Evolutionary conservation across 2,329 filamentous ascomycete species (phyloP).

Genomic region (Colletotrichum melonis): DNA sequence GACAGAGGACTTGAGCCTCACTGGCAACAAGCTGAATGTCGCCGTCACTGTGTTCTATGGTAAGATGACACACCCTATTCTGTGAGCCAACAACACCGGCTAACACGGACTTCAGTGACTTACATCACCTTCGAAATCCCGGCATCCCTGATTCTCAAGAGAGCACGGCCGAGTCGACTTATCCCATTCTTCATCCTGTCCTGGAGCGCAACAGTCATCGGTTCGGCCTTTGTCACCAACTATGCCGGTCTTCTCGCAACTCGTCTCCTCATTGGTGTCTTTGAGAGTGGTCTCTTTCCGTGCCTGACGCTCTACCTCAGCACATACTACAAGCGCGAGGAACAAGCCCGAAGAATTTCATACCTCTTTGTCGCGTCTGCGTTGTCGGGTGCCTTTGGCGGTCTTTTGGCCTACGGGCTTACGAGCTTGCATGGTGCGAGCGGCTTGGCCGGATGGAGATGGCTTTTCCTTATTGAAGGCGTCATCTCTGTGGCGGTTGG

Average conservation of each 20-base stretch:
- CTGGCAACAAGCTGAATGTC: constrained; percentile 52
- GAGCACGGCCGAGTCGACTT: constrained; percentile 45
- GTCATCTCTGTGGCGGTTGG: constrained; percentile 56
- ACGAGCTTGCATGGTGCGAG: constrained; percentile 47
- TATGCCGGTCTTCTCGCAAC: constrained; percentile 55
- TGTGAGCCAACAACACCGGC: constrained; percentile 52
- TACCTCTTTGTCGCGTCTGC: constrained; percentile 62
- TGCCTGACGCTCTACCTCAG: constrained; percentile 53
- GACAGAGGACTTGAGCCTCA: constrained; percentile 46
- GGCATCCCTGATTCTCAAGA: constrained; percentile 46
- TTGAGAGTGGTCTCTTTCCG: constrained; percentile 61
- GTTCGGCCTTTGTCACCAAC: constrained; percentile 57
- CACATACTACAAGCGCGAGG: constrained; percentile 51
- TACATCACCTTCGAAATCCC: constrained; percentile 57
- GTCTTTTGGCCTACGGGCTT: constrained; percentile 59
- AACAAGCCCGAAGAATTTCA: constrained; percentile 45
- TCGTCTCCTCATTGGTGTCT: constrained; percentile 58
- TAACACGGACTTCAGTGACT: constrained; percentile 68
- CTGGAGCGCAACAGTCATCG: constrained; percentile 61
- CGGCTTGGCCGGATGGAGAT: constrained; percentile 59
- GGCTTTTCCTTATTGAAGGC: constrained; percentile 64
- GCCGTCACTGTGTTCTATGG: constrained; percentile 56
- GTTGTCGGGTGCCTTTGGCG: constrained; percentile 49
- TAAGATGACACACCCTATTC: constrained; percentile 55
- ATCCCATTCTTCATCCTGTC: constrained; percentile 46